A percentile compares a stretch with the other conserved stretches of the same genome.
These are phyloP conservation scores for Agrocybe praecox DNA, from an alignment of 768 basidiomycete genomes.

Conservation along the genomic window DNA sequence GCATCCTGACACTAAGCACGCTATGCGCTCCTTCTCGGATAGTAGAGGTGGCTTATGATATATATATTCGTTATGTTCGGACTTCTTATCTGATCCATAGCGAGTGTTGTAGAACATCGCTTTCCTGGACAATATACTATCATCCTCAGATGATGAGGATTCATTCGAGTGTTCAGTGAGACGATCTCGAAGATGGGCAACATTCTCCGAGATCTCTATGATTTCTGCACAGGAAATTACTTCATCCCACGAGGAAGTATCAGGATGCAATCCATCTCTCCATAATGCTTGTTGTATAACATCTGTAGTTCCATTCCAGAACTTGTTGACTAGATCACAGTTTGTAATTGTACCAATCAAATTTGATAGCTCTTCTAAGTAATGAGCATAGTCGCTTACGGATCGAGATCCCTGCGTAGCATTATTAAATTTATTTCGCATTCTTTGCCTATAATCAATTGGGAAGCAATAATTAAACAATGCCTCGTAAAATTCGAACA, in stretches of 20 bases:
- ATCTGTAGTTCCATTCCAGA: constrained; percentile 33
- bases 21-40: constrained; percentile 14
- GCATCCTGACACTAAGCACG: constrained; percentile 16
- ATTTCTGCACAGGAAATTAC: constrained; percentile 8
- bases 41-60: neutral
- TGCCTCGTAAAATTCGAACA: constrained; percentile 29
- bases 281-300: constrained; percentile 29
- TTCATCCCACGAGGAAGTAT: constrained; percentile 21
- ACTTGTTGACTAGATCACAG: constrained; percentile 27
- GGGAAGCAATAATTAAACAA: constrained; percentile 42
- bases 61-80: neutral
- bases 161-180: neutral
- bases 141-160: no score
- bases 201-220: constrained; percentile 13
- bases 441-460: constrained; percentile 11
- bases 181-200: neutral
- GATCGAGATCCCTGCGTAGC: constrained; percentile 25
- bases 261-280: constrained; percentile 27
- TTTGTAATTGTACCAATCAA: constrained; percentile 33
- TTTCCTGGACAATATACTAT: no score
- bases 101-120: no score
- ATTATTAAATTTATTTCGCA: constrained; percentile 22
- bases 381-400: constrained; percentile 20
- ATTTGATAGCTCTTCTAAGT: constrained; percentile 32
- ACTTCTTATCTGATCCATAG: neutral